phyloP scores from a whole-genome alignment of 2,329 filamentous ascomycete species.

The Sphaerulina musiva region DNA sequence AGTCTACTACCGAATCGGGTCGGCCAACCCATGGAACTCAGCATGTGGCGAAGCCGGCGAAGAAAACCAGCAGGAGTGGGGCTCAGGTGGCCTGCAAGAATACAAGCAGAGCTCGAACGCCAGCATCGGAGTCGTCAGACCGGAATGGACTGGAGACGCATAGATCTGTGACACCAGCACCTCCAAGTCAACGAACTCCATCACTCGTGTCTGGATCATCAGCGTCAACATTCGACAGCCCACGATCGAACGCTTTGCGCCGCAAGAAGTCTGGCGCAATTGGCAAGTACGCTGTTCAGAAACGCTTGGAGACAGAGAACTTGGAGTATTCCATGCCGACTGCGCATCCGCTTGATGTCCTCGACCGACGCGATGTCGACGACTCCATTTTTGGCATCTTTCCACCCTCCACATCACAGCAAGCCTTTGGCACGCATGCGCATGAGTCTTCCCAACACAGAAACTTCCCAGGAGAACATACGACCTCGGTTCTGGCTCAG shows the following conservation, averaged over 20 bases:
- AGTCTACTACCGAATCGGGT: slow-evolving; percentile 6
- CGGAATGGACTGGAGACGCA: slow-evolving; percentile 7
- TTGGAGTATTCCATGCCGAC: slow-evolving; percentile 5
- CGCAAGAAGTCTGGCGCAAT: slow-evolving; percentile 41
- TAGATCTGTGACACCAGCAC: slow-evolving; percentile 12
- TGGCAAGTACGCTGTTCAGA: slow-evolving; percentile 33
- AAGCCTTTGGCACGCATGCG: background rate
- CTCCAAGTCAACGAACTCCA: slow-evolving; percentile 37
- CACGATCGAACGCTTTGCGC: slow-evolving; percentile 39
- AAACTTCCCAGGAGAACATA: slow-evolving; percentile 15
- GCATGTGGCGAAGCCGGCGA: slow-evolving; percentile 26
- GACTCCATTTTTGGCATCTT: slow-evolving; percentile 29
- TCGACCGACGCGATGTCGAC: slow-evolving; percentile 16
- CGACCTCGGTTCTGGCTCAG: slow-evolving; percentile 36
- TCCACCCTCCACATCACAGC: slow-evolving; percentile 9
- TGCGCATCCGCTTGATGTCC: background rate
- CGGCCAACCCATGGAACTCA: slow-evolving; percentile 20
- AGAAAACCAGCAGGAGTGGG: slow-evolving; percentile 20
- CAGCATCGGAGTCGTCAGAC: slow-evolving; percentile 12
- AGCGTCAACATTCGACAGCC: slow-evolving; percentile 42
- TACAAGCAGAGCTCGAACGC: slow-evolving; percentile 15
- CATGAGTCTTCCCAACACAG: slow-evolving; percentile 6
- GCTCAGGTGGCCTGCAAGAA: slow-evolving; percentile 15
- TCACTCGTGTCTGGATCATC: slow-evolving; percentile 47
- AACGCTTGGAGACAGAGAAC: slow-evolving; percentile 16